phyloP scores from a whole-genome alignment of 2,329 filamentous ascomycete genomes.

The Xylogone sp. region DNA sequence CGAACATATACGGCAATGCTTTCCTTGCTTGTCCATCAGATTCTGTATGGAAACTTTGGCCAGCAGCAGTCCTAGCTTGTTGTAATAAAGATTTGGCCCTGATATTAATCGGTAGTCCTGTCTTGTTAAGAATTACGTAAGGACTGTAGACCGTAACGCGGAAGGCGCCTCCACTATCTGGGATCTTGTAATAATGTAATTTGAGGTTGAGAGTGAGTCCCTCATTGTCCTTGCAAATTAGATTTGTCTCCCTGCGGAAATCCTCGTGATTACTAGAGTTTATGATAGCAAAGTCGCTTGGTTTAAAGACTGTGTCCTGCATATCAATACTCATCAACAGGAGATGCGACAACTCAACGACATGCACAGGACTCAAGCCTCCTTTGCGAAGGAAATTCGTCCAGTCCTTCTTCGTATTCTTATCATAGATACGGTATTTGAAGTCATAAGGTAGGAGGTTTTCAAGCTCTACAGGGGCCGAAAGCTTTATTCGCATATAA shows the following conservation, averaged over 20 bases:
- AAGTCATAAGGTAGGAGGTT: slow-evolving; percentile 96
- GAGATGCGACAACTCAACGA: slow-evolving; percentile 92
- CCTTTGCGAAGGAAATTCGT: slow-evolving; percentile 96
- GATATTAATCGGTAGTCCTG: slow-evolving; percentile 81
- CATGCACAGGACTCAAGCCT: slow-evolving; percentile 93
- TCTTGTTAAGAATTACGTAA: slow-evolving; percentile 94
- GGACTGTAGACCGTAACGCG: slow-evolving; percentile 93
- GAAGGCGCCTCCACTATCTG: slow-evolving; percentile 92
- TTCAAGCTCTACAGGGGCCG: slow-evolving; percentile 88
- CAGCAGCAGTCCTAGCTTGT: slow-evolving; percentile 76
- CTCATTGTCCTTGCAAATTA: slow-evolving; percentile 81
- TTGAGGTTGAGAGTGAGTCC: slow-evolving; percentile 76
- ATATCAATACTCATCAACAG: slow-evolving; percentile 91
- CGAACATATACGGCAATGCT: slow-evolving; percentile 92
- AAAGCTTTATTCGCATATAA: slow-evolving; percentile 89
- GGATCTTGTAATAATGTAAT: slow-evolving; percentile 86
- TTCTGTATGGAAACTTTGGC: slow-evolving; percentile 61
- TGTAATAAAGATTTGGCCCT: slow-evolving; percentile 88
- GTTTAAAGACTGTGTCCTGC: slow-evolving; percentile 91
- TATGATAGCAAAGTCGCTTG: slow-evolving; percentile 96
- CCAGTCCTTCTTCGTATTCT: slow-evolving; percentile 98
- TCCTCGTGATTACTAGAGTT: slow-evolving; percentile 86
- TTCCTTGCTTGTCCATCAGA: slow-evolving; percentile 58
- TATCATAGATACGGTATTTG: slow-evolving; percentile 98
- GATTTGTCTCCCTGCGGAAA: slow-evolving; percentile 75